Percentiles rank a stretch among this genome's conserved stretches.
These are phyloP conservation scores for Schizonepeta tenuifolia DNA, from an alignment of 257 asterid species.

Conservation along the genomic window DNA sequence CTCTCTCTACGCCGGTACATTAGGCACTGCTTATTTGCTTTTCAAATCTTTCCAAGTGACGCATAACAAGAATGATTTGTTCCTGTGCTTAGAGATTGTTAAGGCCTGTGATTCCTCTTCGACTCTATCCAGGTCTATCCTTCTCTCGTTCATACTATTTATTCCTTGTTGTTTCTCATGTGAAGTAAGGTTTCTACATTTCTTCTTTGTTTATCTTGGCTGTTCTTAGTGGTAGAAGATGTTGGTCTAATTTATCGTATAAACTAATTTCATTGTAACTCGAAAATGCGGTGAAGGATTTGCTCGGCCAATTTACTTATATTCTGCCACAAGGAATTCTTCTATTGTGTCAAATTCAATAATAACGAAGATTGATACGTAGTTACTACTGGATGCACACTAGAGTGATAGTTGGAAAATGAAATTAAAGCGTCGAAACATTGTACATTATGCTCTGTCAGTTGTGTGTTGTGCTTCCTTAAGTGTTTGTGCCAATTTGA, in stretches of 20 bases:
- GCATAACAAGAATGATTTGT: slow-evolving; percentile 56
- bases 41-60: slow-evolving; percentile 62
- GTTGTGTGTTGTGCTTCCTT: not conserved
- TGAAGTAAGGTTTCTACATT: not conserved
- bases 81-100: slow-evolving; percentile 58
- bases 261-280: not conserved
- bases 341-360: not conserved
- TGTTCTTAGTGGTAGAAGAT: not conserved
- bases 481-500: not conserved
- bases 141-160: not conserved
- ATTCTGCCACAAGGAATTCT: not conserved
- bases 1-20: slow-evolving; percentile 58
- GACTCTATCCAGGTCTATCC: slow-evolving; percentile 48
- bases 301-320: not conserved
- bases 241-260: not conserved
- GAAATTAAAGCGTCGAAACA: not conserved
- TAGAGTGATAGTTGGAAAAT: not conserved
- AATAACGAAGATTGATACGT: not conserved
- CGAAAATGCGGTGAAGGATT: not conserved
- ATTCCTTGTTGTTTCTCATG: not conserved
- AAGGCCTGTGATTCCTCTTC: slow-evolving; percentile 72
- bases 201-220: not conserved
- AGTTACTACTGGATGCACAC: slow-evolving; percentile 1
- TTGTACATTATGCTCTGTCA: slow-evolving; percentile 15
- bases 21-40: slow-evolving; percentile 75